Evolutionary conservation across 2,329 filamentous ascomycete species (phyloP).

Genomic region (Clonostachys rhizophaga): DNA sequence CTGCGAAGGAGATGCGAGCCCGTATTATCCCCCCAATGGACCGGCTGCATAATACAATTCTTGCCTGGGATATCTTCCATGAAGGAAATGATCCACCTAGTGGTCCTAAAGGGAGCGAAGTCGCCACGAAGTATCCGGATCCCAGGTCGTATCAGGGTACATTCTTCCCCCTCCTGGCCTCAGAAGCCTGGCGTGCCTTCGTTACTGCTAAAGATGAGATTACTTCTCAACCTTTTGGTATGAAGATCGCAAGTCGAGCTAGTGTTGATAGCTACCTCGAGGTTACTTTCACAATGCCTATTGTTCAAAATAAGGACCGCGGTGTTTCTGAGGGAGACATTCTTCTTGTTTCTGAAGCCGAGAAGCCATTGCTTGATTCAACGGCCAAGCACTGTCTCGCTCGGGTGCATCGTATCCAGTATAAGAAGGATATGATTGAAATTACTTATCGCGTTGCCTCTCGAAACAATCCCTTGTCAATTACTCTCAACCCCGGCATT

Average conservation of each 20-base stretch:
- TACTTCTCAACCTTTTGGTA: slow-evolving; percentile 73
- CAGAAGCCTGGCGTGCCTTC: slow-evolving; percentile 95
- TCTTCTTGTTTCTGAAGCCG: slow-evolving; percentile 73
- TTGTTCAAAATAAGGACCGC: slow-evolving; percentile 65
- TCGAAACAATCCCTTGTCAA: slow-evolving; percentile 54
- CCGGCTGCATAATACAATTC: slow-evolving; percentile 75
- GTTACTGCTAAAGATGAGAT: slow-evolving; percentile 86
- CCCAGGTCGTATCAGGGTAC: slow-evolving; percentile 79
- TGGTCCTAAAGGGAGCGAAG: slow-evolving; percentile 66
- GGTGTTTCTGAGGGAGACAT: slow-evolving; percentile 82
- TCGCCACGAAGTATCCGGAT: slow-evolving; percentile 73
- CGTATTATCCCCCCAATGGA: slow-evolving; percentile 87
- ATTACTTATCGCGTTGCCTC: slow-evolving; percentile 81
- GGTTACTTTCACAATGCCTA: slow-evolving; percentile 77
- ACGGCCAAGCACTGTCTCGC: slow-evolving; percentile 78
- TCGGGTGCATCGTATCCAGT: slow-evolving; percentile 72
- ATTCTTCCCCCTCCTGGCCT: slow-evolving; percentile 83
- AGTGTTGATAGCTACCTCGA: slow-evolving; percentile 93
- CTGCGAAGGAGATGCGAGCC: slow-evolving; percentile 90
- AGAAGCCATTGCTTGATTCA: slow-evolving; percentile 62
- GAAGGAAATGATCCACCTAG: slow-evolving; percentile 80
- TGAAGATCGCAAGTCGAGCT: slow-evolving; percentile 83
- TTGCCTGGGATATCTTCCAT: slow-evolving; percentile 95
- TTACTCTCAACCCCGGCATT: slow-evolving; percentile 62
- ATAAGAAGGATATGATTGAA: slow-evolving; percentile 78